Percentiles rank a stretch among this genome's conserved stretches.
Conservation (phyloP, 1,284 basidiomycete genomes). For the Austropuccinia psidii region DNA sequence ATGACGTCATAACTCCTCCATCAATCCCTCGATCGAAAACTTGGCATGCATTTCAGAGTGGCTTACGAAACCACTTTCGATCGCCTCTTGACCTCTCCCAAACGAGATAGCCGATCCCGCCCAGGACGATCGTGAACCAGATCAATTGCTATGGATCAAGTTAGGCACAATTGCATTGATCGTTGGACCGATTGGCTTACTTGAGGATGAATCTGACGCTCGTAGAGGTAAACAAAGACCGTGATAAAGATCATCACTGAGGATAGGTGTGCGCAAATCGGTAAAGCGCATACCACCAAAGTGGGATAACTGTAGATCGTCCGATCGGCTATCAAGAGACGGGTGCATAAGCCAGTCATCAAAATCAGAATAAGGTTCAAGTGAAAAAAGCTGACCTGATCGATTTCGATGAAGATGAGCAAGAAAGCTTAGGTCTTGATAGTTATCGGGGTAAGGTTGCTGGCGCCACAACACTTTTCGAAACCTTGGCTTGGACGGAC, state of each 20-base stretch:
- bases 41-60: slow-evolving; percentile 41
- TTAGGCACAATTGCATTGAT: too few relatives aligned
- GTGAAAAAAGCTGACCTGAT: neutral
- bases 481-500: slow-evolving; percentile 8
- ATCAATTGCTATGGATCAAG: neutral
- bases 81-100: slow-evolving; percentile 56
- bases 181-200: slow-evolving; percentile 28
- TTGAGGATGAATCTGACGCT: slow-evolving; percentile 51
- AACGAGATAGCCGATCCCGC: neutral
- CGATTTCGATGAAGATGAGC: slow-evolving; percentile 14
- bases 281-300: slow-evolving; percentile 63
- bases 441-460: slow-evolving; percentile 27
- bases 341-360: neutral
- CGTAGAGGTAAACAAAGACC: slow-evolving; percentile 66
- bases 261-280: slow-evolving; percentile 75
- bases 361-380: neutral
- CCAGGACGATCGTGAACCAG: slow-evolving; percentile 43
- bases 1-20: neutral
- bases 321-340: slow-evolving; percentile 58
- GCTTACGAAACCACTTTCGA: slow-evolving; percentile 53
- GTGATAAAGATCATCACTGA: slow-evolving; percentile 73
- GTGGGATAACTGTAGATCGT: slow-evolving; percentile 65
- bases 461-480: slow-evolving; percentile 6
- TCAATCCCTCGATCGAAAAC: slow-evolving; percentile 40
- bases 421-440: slow-evolving; percentile 10